Conservation (phyloP, 148 eudicot species). For the Silene conica region DNA sequence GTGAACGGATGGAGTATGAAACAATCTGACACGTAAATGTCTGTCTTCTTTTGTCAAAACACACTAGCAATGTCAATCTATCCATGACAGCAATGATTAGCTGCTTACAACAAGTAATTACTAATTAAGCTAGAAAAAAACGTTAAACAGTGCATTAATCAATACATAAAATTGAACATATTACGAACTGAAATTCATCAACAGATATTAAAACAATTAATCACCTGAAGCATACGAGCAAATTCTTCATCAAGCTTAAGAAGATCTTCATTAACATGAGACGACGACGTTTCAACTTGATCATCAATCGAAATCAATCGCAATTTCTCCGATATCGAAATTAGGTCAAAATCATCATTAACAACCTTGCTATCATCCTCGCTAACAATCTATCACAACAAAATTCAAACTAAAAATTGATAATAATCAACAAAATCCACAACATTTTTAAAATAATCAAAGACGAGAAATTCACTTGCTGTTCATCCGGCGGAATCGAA, state of each 20-base stretch:
- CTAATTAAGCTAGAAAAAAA: no score
- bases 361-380: constrained; percentile 47
- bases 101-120: no score
- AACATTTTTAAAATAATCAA: not conserved
- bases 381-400: constrained; percentile 43
- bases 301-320: constrained; percentile 55
- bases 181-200: no score
- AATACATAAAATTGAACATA: no score
- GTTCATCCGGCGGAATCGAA: constrained; percentile 81
- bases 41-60: no score
- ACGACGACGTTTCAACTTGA: constrained; percentile 15
- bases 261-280: constrained; percentile 27
- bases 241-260: constrained; percentile 70
- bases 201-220: not conserved
- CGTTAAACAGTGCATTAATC: no score
- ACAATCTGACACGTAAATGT: no score
- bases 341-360: constrained; percentile 57
- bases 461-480: constrained; percentile 37
- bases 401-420: not conserved
- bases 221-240: constrained; percentile 85
- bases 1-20: no score
- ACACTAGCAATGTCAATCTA: no score
- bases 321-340: constrained; percentile 49
- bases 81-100: no score
- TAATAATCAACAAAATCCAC: not conserved